Conservation (phyloP, 176 grass and related monocot genomes). For the Oryza coarctata region DNA sequence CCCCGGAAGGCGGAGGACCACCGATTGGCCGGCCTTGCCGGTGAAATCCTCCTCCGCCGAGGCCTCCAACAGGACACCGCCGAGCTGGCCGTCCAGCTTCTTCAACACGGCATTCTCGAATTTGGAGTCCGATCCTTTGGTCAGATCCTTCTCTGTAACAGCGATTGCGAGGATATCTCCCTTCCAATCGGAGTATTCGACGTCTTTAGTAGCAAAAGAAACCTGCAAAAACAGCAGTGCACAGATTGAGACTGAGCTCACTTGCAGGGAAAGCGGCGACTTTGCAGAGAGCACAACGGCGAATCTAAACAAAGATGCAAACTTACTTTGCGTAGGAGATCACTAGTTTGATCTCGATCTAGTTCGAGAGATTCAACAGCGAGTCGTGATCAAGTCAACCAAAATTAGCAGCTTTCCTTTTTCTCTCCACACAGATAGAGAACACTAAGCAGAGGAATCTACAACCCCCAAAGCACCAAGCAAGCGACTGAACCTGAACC, state of each 20-base stretch:
- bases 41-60: conserved; percentile 85
- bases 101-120: conserved; percentile 75
- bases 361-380: not conserved
- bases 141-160: conserved; percentile 87
- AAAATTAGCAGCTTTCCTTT: not conserved
- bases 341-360: conserved; percentile 20
- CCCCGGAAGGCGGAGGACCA: conserved; percentile 70
- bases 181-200: conserved; percentile 80
- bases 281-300: not conserved
- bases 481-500: not conserved
- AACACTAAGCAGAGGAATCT: conserved; percentile 9
- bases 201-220: conserved; percentile 64
- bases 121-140: conserved; percentile 70
- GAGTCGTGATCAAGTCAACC: conserved; percentile 21
- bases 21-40: conserved; percentile 75
- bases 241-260: conserved; percentile 18
- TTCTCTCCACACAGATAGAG: not conserved
- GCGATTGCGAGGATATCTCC: conserved; percentile 82
- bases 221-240: conserved; percentile 41
- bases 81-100: conserved; percentile 66
- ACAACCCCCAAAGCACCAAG: conserved; percentile 13
- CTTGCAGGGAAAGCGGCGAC: not conserved
- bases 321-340: not conserved
- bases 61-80: conserved; percentile 70
- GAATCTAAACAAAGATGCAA: conserved; percentile 1